A percentile compares a stretch with the other conserved stretches of the same genome.
These are phyloP conservation scores for Candida boidinii DNA, from an alignment of 805 yeast genomes.

Conservation along the genomic window DNA sequence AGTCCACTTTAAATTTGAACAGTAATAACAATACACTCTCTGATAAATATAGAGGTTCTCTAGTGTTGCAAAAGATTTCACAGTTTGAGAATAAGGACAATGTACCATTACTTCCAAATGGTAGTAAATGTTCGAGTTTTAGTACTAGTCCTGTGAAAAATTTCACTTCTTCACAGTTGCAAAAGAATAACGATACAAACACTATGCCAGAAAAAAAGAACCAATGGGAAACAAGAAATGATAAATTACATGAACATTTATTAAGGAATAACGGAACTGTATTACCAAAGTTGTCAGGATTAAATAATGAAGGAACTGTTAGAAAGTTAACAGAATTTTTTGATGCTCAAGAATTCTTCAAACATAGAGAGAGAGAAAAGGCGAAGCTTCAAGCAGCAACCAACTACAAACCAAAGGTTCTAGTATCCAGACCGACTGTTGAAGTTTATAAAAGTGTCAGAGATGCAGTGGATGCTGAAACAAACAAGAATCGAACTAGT, in stretches of 20 bases:
- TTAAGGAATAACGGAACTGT: conserved; percentile 9
- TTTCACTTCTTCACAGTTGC: too few species aligned
- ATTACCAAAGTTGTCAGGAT: conserved; percentile 8
- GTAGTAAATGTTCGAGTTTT: conserved; percentile 1
- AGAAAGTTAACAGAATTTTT: conserved; percentile 58
- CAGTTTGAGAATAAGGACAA: conserved; percentile 6
- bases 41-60: conserved; percentile 9
- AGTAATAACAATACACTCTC: too few species aligned
- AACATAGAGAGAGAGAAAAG: conserved; percentile 76
- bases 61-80: conserved; percentile 17
- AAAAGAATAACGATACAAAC: not conserved
- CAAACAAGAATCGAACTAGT: not conserved
- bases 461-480: conserved; percentile 68
- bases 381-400: conserved; percentile 44
- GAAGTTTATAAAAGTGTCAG: conserved; percentile 82
- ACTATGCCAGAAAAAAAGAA: not conserved
- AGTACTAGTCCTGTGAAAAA: too few species aligned
- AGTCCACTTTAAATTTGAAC: too few species aligned
- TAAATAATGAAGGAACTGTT: conserved; percentile 35
- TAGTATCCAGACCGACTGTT: conserved; percentile 76
- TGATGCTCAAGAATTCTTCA: conserved; percentile 79
- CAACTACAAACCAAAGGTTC: conserved; percentile 65
- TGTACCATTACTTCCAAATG: not conserved
- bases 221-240: conserved; percentile 15
- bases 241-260: conserved; percentile 15